Evolutionary conservation across 176 grass and related monocot genomes (phyloP), one percentile per base, ranked within the genome.

Genomic region (Aegilops tauschii): DNA sequence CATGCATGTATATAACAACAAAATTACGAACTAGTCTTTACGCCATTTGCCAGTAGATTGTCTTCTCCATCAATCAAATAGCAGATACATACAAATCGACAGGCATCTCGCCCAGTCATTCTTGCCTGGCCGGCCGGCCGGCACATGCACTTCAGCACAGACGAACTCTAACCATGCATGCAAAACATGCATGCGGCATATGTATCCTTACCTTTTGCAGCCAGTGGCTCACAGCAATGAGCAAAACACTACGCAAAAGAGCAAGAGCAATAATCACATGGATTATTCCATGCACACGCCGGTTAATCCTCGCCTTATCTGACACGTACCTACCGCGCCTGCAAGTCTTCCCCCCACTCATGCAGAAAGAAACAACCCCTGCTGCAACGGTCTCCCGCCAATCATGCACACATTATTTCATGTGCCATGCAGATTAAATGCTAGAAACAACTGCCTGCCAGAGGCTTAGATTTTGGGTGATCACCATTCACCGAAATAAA

Each of bases 331-430:
- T 31, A 86, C 87, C 29, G 90, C 92, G 47, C 72, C 72, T 96
- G 94, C 90, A 99, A 87, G 97, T 99, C 97, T 88, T 88, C 82
- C 17, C 69, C 49, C 82, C 86, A 64, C 87, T 88, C 82, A 91
- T 88, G 82, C 70, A 78, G 85, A 88, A 85, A 82, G 62, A 88
- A 88, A 88, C 90, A 91, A 91, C 23, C 77, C 49, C 86, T 91
- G 77, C 86, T 88, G 86, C 82, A 82, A 73, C 47, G 81, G 77
- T 82, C 86, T 77, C 82, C 63, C 63, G 69, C 80, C 62, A 86
- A 96, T 91, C 88, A 90, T 90, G 65, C 20, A 74, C 6, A 78
- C 90, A 92, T 98, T 87, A 93, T 90, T 92, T 92, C 82, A 94
- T 90, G 84, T 82, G 40, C 21, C 72, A 81, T 69, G 68, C 36